phyloP scores from a whole-genome alignment of 164 flowering plant species.

The Berberis vulgaris region DNA sequence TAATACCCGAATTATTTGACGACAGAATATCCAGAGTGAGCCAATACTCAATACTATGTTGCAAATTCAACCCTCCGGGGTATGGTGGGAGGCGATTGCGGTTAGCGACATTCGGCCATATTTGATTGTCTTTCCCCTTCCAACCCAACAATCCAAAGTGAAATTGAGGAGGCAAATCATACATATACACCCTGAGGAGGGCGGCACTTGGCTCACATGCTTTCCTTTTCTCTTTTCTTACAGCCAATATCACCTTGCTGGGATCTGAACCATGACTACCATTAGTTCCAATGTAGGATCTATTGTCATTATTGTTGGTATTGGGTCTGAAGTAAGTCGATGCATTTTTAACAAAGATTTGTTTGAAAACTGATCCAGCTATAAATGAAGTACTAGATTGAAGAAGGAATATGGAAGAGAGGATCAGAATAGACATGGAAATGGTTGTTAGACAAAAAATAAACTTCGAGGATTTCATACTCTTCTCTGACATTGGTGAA shows the following conservation, averaged over 20 bases:
- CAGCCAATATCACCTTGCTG: conserved; percentile 6
- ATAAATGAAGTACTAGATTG: conserved; percentile 26
- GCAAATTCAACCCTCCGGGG: conserved; percentile 85
- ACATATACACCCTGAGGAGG: conserved; percentile 57
- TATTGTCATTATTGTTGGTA: conserved; percentile 7
- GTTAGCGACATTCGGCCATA: conserved; percentile 60
- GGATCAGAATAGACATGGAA: conserved; percentile 41
- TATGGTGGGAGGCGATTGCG: conserved; percentile 39
- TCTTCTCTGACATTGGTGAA: conserved; percentile 41
- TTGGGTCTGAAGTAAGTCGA: conserved; percentile 25
- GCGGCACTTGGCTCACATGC: conserved; percentile 32
- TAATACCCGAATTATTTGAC: conserved; percentile 30
- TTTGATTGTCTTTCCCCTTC: conserved; percentile 34
- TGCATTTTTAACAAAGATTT: conserved; percentile 38
- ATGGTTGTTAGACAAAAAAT: conserved; percentile 35
- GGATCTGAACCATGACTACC: conserved; percentile 9
- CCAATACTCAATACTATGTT: conserved; percentile 92
- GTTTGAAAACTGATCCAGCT: conserved; percentile 40
- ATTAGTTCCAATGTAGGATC: conserved; percentile 10
- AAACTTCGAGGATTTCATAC: conserved; percentile 38
- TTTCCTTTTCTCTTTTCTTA: conserved; percentile 10
- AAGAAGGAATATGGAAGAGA: conserved; percentile 44
- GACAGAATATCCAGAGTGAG: conserved; percentile 81
- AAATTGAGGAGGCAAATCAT: conserved; percentile 79
- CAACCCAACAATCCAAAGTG: conserved; percentile 82